Evolutionary conservation across 1,139 yeast genomes (phyloP).

Genomic region (Zygosaccharomyces sapae): DNA sequence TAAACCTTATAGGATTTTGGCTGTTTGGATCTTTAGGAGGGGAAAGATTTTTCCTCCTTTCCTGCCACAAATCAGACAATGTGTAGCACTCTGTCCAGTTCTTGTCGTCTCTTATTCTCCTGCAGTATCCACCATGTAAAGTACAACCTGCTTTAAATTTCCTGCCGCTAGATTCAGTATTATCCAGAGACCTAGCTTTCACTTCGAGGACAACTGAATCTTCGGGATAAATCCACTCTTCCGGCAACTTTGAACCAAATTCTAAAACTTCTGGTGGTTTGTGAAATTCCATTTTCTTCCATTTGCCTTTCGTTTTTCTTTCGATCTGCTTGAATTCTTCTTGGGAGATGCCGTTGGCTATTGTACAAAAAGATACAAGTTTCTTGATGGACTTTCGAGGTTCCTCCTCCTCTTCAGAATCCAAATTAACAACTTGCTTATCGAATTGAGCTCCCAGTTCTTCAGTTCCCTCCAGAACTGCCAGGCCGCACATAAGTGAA

Average conservation of each 20-base stretch:
- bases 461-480: slow-evolving; percentile 40
- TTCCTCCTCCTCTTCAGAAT: slow-evolving; percentile 7
- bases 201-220: slow-evolving; percentile 77
- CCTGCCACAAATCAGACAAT: slow-evolving; percentile 47
- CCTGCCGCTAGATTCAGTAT: slow-evolving; percentile 39
- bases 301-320: slow-evolving; percentile 53
- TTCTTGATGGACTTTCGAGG: slow-evolving; percentile 22
- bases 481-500: slow-evolving; percentile 69
- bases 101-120: slow-evolving; percentile 67
- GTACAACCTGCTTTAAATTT: slow-evolving; percentile 66
- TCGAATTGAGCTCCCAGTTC: slow-evolving; percentile 12
- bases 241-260: slow-evolving; percentile 63
- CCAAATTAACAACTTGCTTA: slow-evolving; percentile 18
- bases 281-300: slow-evolving; percentile 46
- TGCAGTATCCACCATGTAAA: slow-evolving; percentile 71
- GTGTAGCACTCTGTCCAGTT: slow-evolving; percentile 56
- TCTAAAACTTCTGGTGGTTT: slow-evolving; percentile 42
- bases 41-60: slow-evolving; percentile 17
- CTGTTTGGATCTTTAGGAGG: slow-evolving; percentile 9
- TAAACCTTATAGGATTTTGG: slow-evolving; percentile 22
- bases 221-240: slow-evolving; percentile 72
- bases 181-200: slow-evolving; percentile 71
- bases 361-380: slow-evolving; percentile 64
- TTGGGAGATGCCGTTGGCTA: slow-evolving; percentile 78
- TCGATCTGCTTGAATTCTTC: slow-evolving; percentile 60